Percentiles rank a stretch among this genome's conserved stretches.
Conservation (phyloP, 805 yeast species). For the Pichia exigua region DNA sequence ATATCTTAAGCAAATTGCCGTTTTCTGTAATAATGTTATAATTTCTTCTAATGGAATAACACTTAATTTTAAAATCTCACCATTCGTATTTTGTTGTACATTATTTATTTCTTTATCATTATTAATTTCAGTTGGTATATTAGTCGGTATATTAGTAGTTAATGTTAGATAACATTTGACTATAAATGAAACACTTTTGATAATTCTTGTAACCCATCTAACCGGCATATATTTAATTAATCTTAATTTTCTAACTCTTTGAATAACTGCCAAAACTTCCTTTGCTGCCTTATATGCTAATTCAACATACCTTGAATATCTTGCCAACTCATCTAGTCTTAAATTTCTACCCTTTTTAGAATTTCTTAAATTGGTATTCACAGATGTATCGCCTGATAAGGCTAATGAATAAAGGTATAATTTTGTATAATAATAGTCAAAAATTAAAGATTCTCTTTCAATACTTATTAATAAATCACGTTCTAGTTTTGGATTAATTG, state of each 20-base stretch:
- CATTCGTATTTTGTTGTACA: slow-evolving; percentile 6
- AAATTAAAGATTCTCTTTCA: slow-evolving; percentile 63
- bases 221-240: slow-evolving; percentile 77
- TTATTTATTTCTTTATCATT: not conserved
- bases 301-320: slow-evolving; percentile 69
- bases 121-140: slow-evolving; percentile 1
- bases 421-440: slow-evolving; percentile 81
- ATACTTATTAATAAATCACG: slow-evolving; percentile 36
- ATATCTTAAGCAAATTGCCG: slow-evolving; percentile 68
- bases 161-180: slow-evolving; percentile 76
- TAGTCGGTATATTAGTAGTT: slow-evolving; percentile 26
- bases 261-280: slow-evolving; percentile 65
- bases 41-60: slow-evolving; percentile 68
- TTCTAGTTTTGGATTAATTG: slow-evolving; percentile 29
- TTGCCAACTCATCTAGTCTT: slow-evolving; percentile 61
- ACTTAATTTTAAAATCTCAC: slow-evolving; percentile 40
- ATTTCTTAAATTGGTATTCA: slow-evolving; percentile 26
- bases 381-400: slow-evolving; percentile 39
- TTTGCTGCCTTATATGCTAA: slow-evolving; percentile 79
- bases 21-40: slow-evolving; percentile 54
- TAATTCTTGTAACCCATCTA: slow-evolving; percentile 83
- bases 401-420: slow-evolving; percentile 82
- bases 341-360: slow-evolving; percentile 29
- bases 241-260: slow-evolving; percentile 56
- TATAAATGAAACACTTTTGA: slow-evolving; percentile 82